These are phyloP conservation scores for Cladosporium sp. DNA, from an alignment of 2,329 filamentous ascomycete genomes.

Conservation along the genomic window DNA sequence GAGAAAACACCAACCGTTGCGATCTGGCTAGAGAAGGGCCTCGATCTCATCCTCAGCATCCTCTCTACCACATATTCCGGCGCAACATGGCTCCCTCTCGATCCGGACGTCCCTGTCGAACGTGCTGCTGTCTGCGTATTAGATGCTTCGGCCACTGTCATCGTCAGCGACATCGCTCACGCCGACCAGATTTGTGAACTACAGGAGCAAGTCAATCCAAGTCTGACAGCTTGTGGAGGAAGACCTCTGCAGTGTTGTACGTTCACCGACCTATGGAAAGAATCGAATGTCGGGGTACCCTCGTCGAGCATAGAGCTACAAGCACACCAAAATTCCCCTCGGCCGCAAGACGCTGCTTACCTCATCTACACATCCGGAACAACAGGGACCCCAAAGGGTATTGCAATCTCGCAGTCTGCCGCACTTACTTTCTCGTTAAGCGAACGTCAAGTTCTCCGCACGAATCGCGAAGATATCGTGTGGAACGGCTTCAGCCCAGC, in stretches of 20 bases:
- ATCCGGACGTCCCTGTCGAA: constrained; percentile 28
- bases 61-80: constrained; percentile 29
- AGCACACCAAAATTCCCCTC: background rate
- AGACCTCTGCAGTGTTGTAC: constrained; percentile 19
- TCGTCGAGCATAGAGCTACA: background rate
- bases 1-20: constrained; percentile 22
- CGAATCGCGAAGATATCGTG: constrained; percentile 4
- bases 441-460: constrained; percentile 26
- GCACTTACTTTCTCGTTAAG: constrained; percentile 20
- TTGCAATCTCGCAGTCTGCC: constrained; percentile 26
- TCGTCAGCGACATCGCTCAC: constrained; percentile 27
- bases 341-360: constrained; percentile 25
- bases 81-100: constrained; percentile 30
- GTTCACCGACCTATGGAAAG: constrained; percentile 18
- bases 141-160: constrained; percentile 22
- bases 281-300: background rate
- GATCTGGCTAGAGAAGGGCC: constrained; percentile 28
- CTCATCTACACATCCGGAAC: constrained; percentile 36
- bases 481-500: constrained; percentile 21
- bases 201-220: constrained; percentile 18
- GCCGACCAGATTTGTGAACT: constrained; percentile 22
- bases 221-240: constrained; percentile 1
- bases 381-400: constrained; percentile 31
- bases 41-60: constrained; percentile 27
- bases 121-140: constrained; percentile 25